Percentiles rank a stretch among this genome's conserved stretches.
phyloP scores from a whole-genome alignment of 1,139 yeast species.

The Pichia sp. region DNA sequence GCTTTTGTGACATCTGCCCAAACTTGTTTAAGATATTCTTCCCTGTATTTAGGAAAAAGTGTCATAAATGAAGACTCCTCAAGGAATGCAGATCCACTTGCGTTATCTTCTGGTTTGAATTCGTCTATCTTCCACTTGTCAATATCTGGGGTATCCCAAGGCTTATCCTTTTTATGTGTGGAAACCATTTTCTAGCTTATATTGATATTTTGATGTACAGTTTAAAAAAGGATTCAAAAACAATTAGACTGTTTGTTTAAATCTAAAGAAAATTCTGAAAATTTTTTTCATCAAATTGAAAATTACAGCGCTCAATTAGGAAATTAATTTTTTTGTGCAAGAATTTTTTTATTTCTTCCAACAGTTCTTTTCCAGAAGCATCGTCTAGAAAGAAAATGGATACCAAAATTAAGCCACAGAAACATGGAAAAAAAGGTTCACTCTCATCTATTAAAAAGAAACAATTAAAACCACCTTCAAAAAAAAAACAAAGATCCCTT shows the following conservation, averaged over 20 bases:
- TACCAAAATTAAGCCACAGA: background rate
- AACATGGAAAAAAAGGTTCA: background rate
- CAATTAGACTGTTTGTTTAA: background rate
- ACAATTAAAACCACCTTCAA: constrained; percentile 7
- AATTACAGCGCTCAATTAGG: background rate
- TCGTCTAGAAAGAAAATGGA: background rate
- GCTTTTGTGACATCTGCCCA: constrained; percentile 92
- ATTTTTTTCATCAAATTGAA: background rate
- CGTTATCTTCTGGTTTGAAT: constrained; percentile 84
- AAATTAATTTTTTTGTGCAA: background rate
- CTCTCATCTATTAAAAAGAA: constrained; percentile 2
- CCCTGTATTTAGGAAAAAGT: constrained; percentile 93
- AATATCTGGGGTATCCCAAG: constrained; percentile 95
- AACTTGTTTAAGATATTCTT: constrained; percentile 75
- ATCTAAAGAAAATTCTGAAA: background rate
- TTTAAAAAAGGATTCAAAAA: background rate
- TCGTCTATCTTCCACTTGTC: constrained; percentile 92
- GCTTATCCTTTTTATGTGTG: constrained; percentile 88
- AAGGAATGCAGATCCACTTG: constrained; percentile 77
- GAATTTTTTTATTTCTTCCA: background rate
- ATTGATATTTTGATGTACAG: background rate
- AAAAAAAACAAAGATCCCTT: constrained; percentile 14
- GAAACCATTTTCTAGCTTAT: constrained; percentile 57
- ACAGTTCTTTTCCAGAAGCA: background rate
- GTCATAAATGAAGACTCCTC: constrained; percentile 96